A percentile compares a stretch with the other conserved stretches of the same genome.
phyloP scores from a whole-genome alignment of 441 rosid genomes.

The Hypseocharis bilobata region DNA sequence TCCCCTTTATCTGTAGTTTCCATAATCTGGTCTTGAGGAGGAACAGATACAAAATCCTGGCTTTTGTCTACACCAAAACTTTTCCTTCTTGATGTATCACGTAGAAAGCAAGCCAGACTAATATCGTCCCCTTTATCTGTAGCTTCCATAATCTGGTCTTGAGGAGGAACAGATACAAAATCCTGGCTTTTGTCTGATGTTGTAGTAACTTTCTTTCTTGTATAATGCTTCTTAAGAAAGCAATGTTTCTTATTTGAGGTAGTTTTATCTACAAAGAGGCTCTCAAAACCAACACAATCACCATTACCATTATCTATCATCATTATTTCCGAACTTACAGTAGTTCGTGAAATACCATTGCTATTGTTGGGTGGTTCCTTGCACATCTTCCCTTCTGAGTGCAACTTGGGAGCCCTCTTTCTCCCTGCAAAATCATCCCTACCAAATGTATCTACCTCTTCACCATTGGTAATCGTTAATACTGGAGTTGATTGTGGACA shows the following conservation, averaged over 20 bases:
- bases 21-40: background rate
- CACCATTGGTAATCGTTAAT: background rate
- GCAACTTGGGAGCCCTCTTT: background rate
- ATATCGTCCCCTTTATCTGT: background rate
- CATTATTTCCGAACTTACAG: background rate
- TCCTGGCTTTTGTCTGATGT: background rate
- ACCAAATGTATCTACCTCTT: background rate
- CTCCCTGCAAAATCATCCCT: conserved; percentile 1
- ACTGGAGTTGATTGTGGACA: background rate
- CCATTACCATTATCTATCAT: too few species aligned
- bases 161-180: background rate
- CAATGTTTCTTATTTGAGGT: background rate
- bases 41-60: background rate
- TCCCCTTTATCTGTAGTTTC: background rate
- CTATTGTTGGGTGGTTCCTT: background rate
- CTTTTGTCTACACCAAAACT: too few species aligned
- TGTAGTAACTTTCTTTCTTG: background rate
- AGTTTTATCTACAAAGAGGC: background rate
- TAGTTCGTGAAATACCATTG: background rate
- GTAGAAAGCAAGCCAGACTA: background rate
- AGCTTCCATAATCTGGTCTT: background rate
- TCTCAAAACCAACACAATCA: background rate
- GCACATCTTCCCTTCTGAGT: background rate
- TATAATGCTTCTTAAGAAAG: background rate
- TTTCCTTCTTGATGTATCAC: background rate